Evolutionary conservation across 1,284 basidiomycete species (phyloP).

Genomic region (Microbotryum lychnidis-dioicae): DNA sequence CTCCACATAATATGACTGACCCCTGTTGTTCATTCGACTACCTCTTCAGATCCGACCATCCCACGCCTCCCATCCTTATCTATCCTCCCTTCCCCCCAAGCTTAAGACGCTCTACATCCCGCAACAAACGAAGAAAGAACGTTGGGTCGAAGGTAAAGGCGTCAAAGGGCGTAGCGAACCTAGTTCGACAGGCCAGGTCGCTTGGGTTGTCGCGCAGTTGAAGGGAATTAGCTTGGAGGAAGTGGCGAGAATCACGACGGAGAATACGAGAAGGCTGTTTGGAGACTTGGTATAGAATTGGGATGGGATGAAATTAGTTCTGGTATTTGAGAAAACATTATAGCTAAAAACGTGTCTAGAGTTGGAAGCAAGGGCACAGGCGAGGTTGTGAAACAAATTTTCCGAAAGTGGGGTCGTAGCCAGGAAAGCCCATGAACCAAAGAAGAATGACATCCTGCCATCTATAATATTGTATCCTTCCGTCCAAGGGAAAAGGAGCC

Average conservation of each 20-base stretch:
- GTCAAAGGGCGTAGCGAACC: slow-evolving; percentile 83
- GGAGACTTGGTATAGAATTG: slow-evolving; percentile 19
- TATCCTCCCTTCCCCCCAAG: slow-evolving; percentile 50
- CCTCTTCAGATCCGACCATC: slow-evolving; percentile 51
- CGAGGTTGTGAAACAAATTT: not conserved
- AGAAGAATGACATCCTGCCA: not conserved
- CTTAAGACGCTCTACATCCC: slow-evolving; percentile 53
- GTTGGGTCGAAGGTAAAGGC: slow-evolving; percentile 53
- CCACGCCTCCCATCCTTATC: slow-evolving; percentile 58
- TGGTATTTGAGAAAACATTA: not conserved
- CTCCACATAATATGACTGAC: not conserved
- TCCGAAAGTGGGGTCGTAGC: not conserved
- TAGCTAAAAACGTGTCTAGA: not conserved
- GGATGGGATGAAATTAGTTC: not conserved
- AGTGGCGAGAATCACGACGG: slow-evolving; percentile 55
- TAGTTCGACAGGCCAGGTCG: slow-evolving; percentile 60
- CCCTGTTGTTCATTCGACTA: slow-evolving; percentile 50
- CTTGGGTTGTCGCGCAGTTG: slow-evolving; percentile 62
- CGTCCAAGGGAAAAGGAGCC: not conserved
- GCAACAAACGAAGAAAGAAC: slow-evolving; percentile 56
- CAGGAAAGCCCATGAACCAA: too few species aligned
- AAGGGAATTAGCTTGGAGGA: slow-evolving; percentile 52
- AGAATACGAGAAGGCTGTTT: slow-evolving; percentile 61
- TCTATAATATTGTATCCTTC: not conserved
- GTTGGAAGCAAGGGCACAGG: not conserved